These are phyloP conservation scores for Aspergillus conjunctus DNA, from an alignment of 495 filamentous ascomycete species.

Conservation along the genomic window DNA sequence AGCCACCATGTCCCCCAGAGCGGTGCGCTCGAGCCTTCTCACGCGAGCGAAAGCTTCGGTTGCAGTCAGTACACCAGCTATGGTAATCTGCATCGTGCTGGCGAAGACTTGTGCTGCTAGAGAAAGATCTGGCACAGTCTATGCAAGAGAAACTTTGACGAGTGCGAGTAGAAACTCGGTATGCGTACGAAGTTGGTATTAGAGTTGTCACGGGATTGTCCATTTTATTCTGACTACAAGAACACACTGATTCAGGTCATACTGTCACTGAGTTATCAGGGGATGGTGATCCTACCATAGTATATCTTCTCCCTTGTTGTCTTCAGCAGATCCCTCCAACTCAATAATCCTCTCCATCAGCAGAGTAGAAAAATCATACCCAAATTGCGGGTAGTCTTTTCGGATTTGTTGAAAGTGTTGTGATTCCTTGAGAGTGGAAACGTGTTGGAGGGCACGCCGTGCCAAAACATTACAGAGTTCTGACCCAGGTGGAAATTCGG, in stretches of 20 bases:
- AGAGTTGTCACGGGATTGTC: no score
- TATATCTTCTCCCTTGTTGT: not conserved
- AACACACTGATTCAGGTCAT: not conserved
- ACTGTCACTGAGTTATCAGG: not conserved
- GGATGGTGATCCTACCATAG: conserved; percentile 6
- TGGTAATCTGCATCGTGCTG: conserved; percentile 12
- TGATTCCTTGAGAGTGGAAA: conserved; percentile 10
- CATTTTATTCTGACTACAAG: conserved; percentile 1
- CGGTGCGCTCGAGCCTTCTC: conserved; percentile 5
- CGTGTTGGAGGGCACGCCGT: conserved; percentile 1
- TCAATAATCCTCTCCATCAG: conserved; percentile 6
- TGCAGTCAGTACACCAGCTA: conserved; percentile 11
- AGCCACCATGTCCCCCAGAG: conserved; percentile 2
- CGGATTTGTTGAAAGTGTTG: conserved; percentile 3
- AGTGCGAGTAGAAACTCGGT: conserved; percentile 1
- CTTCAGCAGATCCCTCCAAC: conserved; percentile 1
- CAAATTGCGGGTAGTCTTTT: conserved; percentile 10
- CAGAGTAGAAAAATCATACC: conserved; percentile 9
- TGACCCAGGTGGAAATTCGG: not conserved
- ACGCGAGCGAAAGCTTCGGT: not conserved
- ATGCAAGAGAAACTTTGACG: no score
- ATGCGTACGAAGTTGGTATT: not conserved
- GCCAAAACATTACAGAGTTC: conserved; percentile 2
- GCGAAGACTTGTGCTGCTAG: conserved; percentile 6
- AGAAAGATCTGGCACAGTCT: conserved; percentile 3